These are phyloP conservation scores for Lentinula raphanica DNA, from an alignment of 768 basidiomycete species.

Conservation along the genomic window DNA sequence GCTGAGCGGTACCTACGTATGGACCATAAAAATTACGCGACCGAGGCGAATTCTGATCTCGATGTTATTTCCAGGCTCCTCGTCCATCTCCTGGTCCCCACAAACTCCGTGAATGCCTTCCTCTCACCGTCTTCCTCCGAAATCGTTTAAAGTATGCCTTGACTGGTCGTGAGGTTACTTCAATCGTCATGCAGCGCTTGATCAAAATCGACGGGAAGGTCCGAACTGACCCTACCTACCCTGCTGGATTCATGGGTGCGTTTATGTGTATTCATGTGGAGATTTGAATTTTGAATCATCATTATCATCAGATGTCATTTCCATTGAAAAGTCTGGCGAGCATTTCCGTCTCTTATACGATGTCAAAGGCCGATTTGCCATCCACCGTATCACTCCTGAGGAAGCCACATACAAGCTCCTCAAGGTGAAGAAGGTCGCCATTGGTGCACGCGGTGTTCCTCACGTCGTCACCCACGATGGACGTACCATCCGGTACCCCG, in stretches of 20 bases:
- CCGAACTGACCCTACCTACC: slow-evolving; percentile 94
- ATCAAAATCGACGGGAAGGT: slow-evolving; percentile 99
- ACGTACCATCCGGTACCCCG: slow-evolving; percentile 99
- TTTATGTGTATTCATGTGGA: slow-evolving; percentile 10
- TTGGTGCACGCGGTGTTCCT: slow-evolving; percentile 92
- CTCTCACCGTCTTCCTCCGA: slow-evolving; percentile 94
- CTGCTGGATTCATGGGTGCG: slow-evolving; percentile 95
- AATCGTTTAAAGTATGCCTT: slow-evolving; percentile 99
- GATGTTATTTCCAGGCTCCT: slow-evolving; percentile 60
- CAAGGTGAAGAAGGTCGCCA: slow-evolving; percentile 87
- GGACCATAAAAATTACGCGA: slow-evolving; percentile 23
- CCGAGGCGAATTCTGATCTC: neutral
- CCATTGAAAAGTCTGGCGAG: slow-evolving; percentile 97
- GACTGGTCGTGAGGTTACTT: slow-evolving; percentile 91
- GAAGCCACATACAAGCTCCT: slow-evolving; percentile 96
- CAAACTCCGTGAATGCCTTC: slow-evolving; percentile 97
- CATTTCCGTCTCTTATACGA: slow-evolving; percentile 99
- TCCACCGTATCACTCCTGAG: slow-evolving; percentile 98
- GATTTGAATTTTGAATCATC: too few species aligned
- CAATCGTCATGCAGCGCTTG: slow-evolving; percentile 92
- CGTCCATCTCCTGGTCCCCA: slow-evolving; percentile 98
- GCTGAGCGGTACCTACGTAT: slow-evolving; percentile 88
- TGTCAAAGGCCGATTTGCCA: slow-evolving; percentile 99
- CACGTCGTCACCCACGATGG: slow-evolving; percentile 99
- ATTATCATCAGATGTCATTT: slow-evolving; percentile 82